Base-by-base conservation (phyloP, 768 basidiomycete species). In the Udeniomyces megalosporus region DNA sequence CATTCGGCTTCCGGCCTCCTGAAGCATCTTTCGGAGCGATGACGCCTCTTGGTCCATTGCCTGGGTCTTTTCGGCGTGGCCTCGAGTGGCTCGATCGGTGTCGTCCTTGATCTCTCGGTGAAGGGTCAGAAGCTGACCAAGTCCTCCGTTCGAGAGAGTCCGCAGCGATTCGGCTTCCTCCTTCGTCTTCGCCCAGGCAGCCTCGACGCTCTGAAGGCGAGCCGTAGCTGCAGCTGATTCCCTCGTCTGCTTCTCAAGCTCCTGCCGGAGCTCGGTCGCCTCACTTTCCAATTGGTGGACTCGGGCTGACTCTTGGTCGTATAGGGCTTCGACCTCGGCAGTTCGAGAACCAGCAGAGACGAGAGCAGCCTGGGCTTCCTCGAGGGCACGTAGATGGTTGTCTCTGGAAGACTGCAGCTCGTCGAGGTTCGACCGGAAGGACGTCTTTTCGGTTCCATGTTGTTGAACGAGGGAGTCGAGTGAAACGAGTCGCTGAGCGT, bases 141-240 rank as follows among this genome's bases (percentile, higher is more conserved):
- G 79, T 69, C 84, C 80, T 51, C 84, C 82, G 2, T 88, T 93
- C 2, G 91, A 91, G 56, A 90, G 76, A 24, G 86, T 84, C 58
- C 90, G 79, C 73, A 91, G 83, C 1, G 85, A 82, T 72, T 95
- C 92, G 2, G 90, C 88, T 76, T 96, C 90, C 74, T 92, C 86
- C 15, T 90, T 82, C 47, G 89, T 88, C 72, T 89, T 86, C 28
- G 86, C 81, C 84, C 90, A 95, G 10, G 85, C 82, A 70, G 86
- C 89, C 75, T 95, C 92, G 47, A 84, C 83, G 58, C 92, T 88
- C 28, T 80, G 76, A 47, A 92, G 74, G 59, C 84, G 78, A 11
- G 77, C 74, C 49, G 81, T 80, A 6, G 83, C 78, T 10, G 81
- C 73, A 65, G 92, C 88, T 17, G 82, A 80, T 71, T 95, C 92